Base-by-base conservation (phyloP, 148 eudicot species). In the Camellia japonica region DNA sequence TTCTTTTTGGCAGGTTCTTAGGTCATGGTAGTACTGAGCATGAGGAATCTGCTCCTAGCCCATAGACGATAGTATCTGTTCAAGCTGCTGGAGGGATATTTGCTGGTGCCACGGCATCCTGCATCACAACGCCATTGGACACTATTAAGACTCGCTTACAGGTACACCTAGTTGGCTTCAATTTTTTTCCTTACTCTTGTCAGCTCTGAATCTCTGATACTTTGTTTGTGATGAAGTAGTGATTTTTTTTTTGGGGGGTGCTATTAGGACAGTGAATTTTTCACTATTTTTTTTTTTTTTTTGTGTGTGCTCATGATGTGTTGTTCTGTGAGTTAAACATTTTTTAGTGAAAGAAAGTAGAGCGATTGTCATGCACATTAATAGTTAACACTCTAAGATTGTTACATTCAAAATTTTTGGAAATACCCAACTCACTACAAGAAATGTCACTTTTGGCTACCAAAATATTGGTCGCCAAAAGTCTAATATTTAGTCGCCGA, bases 61-160 rank as follows among this genome's bases (percentile, higher is more conserved):
- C 78, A 63, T 80, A 90, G 82, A 81, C 82, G 62, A 86, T 92
- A 79, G 87, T 90, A 71, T 68, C 84, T 78, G 93, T 94, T 83
- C 99, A 97, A 88, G 98, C 92, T 83, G 93, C 94, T 44, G 99
- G 98, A 75, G 99, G 99, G 78, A 85, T 97, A 74, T 76, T 85
- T 78, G 99, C 99, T 68, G 99, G 97, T 83, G 97, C 97, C 66
- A 87, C 92, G 14, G 94, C 98, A 79, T 91, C 99, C 78, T 94
- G 87, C 85, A 89, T 96, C 80, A 94, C 99, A 71, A 96, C 98
- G 68, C 99, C 99, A 47, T 68, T 96, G 82, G 99, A 96, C 79
- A 96, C 99, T 58, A 94, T 96, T 65, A 96, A 96, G 85, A 96
- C 99, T 67, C 95, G 99, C 49, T 83, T 92, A 55, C 99, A 97